Evolutionary conservation across 805 yeast genomes (phyloP), one percentile per base, ranked within the genome.

Genomic region (Diddensiella transvaalensis): DNA sequence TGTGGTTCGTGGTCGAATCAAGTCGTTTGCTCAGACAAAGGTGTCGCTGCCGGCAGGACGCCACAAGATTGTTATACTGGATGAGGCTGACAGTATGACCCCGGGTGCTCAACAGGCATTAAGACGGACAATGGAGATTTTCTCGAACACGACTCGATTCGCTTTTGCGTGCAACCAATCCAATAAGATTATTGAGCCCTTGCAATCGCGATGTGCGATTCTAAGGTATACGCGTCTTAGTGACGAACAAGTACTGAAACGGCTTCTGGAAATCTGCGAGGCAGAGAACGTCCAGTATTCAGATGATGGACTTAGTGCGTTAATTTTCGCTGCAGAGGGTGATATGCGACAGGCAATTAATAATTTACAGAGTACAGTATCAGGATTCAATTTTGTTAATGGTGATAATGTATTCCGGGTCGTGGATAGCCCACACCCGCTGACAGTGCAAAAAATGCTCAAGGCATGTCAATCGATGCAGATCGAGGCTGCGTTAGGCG

Each of bases 301-400:
- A 15, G 86, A 88, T 52, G 96, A 88, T 65, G 99, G 99, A 0
- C 68, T 93, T 30, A 88, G 88, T 56, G 98, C 99, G 0, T 75
- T 93, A 50, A 81, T 93, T 13, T 93, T 93, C 69, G 84, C 97
- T 0, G 95, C 96, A 0, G 99, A 93, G 63, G 99, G 99, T 51
- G 99, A 93, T 64, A 91, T 93, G 99, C 81, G 99, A 66, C 99
- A 93, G 67, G 99, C 98, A 0, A 78, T 93, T 42, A 93, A 93
- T 63, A 93, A 93, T 66, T 65, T 93, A 50, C 99, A 93, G 64
- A 83, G 95, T 60, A 89, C 97, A 0, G 91, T 83, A 26, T 88
- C 96, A 0, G 99, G 99, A 1, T 90, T 90, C 68, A 90, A 85
- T 2, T 75, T 86, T 47, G 96, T 93, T n/a, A 86, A 81, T 60